Base-by-base conservation (phyloP, 2,329 filamentous ascomycete species). In the Penicillium sp. region DNA sequence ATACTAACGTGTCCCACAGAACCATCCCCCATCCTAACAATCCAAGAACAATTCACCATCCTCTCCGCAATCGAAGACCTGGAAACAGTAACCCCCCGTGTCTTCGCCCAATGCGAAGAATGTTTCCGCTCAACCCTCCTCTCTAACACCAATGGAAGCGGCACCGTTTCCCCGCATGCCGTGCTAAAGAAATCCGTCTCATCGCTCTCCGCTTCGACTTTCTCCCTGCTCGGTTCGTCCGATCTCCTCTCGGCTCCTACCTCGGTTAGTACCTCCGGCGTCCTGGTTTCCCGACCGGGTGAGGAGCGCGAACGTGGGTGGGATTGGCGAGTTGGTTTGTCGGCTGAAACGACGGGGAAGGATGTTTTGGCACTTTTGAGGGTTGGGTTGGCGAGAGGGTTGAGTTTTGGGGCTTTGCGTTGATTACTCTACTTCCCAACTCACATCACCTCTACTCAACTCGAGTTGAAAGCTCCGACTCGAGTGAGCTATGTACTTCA, bases 51-150 rank as follows among this genome's bases (percentile, higher is more conserved):
- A 61, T 87, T 91, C 60, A 80, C 80, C 15, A 78, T 94, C 20
- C 83, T 94, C 53, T 88, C 89, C 59, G 88, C 89, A 1, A 81
- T 91, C 45, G 90, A 94, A 70, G 90, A 94, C 68, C 76, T 93
- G 13, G 81, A 93, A 69, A 89, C 89, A 0, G 87, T 94, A 13
- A 82, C 86, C 5, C 81, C 84, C 15, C 82, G 87, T 44, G 86
- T 96, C 7, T 91, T 87, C 65, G 76, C 80, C 0, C 85, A 88
- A 20, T 90, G 88, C 66, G 87, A 91, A 58, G 88, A 91, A 63
- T 93, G 91, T 66, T 85, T 96, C 66, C 77, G 83, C 55, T 83
- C 91, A 1, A 88, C 91, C 5, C 75, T 96, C 18, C 78, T 84
- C 80, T 56, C 56, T 23, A 52, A 56, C 3, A 46, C 53, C 8